Evolutionary conservation across 1,284 basidiomycete species (phyloP).

Genomic region (Heterobasidion occidentale): DNA sequence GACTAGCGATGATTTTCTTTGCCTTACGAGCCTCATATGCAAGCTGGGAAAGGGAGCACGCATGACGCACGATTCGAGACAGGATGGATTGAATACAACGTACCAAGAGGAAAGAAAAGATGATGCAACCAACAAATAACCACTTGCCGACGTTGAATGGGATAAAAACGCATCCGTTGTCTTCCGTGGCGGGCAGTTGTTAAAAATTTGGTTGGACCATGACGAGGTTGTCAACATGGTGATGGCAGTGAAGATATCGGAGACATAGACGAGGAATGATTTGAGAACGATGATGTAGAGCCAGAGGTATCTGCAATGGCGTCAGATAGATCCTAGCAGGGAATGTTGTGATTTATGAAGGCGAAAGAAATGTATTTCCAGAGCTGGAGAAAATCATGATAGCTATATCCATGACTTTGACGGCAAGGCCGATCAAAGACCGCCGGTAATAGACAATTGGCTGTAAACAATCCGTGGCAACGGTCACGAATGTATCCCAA

Average conservation of each 20-base stretch:
- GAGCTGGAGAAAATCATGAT: too few species aligned
- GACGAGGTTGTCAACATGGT: slow-evolving; percentile 91
- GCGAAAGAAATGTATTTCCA: too few species aligned
- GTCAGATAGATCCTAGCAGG: not conserved
- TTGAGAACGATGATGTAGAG: slow-evolving; percentile 91
- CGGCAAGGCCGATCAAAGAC: too few species aligned
- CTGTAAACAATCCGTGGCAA: not conserved
- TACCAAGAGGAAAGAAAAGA: slow-evolving; percentile 92
- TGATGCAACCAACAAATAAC: slow-evolving; percentile 97
- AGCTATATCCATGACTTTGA: too few species aligned
- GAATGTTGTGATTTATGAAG: too few species aligned
- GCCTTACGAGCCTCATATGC: slow-evolving; percentile 91
- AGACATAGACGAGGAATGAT: slow-evolving; percentile 91
- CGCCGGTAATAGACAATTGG: not conserved
- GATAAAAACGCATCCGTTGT: slow-evolving; percentile 75
- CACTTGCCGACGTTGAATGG: slow-evolving; percentile 89
- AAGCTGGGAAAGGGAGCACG: slow-evolving; percentile 36
- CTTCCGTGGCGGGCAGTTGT: slow-evolving; percentile 46
- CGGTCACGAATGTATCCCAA: not conserved
- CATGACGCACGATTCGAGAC: not conserved
- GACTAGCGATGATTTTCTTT: slow-evolving; percentile 86
- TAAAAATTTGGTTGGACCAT: slow-evolving; percentile 89
- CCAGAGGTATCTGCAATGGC: slow-evolving; percentile 69
- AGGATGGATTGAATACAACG: slow-evolving; percentile 19
- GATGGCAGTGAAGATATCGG: slow-evolving; percentile 96